Base-by-base conservation (phyloP, 78 protist species). In the Chrysochromulina tobinii region DNA sequence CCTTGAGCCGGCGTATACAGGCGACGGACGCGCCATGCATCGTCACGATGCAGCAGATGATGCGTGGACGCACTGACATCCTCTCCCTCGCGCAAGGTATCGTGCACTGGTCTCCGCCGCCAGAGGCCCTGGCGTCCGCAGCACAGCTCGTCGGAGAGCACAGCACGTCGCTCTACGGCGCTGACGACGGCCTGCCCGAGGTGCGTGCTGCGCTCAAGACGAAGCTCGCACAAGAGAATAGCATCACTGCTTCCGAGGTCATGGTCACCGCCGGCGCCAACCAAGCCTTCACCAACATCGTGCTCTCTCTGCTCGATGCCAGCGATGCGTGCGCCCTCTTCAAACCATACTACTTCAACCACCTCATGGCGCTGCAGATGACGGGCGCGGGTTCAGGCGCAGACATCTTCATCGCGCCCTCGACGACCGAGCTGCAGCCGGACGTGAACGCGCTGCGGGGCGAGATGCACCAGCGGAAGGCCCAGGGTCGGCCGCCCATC, bases 291-390 rank as follows among this genome's bases (percentile, higher is more conserved):
- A 64, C 54, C 64, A 86, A 86, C 79, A 23, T 66, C 64, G 90
- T 61, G 90, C 66, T 86, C 58, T 18, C 90, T 25, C 90, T 86
- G 25, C 73, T 66, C 81, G 90, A 86, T 38, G 79, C 50, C 3
- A 79, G 90, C n/a, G 90, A 86, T 59, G 77, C 73, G 21, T 23
- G 79, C 2, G 15, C 11, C 54, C 90, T 86, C 81, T 66, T 86
- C 64, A 6, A 38, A 7, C 90, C 90, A 0, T 86, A 86, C 77
- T 86, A 86, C 90, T 86, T 86, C 77, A 86, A 86, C 77, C 90
- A 86, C 9, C 38, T 61, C 21, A 86, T 86, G 90, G 90, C 90
- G 73, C 79, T 86, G 73, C 90, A 86, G 90, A 86, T 86, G 90
- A 86, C 90, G 4, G 66, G 83, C 83, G 38, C 38, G 38, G 38